Conservation (phyloP, 2,329 filamentous ascomycete genomes). For the Ilyonectria destructans region DNA sequence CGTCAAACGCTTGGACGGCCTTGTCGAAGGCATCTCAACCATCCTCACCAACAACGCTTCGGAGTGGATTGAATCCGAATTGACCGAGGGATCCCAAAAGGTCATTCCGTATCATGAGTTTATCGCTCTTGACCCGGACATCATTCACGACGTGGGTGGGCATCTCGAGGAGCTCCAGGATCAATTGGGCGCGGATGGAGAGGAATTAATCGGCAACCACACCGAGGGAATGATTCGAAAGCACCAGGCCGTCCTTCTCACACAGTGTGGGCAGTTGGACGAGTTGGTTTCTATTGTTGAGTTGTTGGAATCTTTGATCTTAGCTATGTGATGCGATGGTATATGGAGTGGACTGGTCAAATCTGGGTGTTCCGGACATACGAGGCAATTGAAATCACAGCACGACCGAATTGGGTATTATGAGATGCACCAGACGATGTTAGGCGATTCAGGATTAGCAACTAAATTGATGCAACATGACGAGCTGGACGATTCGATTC, state of each 20-base stretch:
- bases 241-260: slow-evolving; percentile 36
- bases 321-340: not conserved
- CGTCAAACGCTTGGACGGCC: slow-evolving; percentile 9
- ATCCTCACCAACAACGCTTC: slow-evolving; percentile 45
- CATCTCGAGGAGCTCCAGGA: slow-evolving; percentile 36
- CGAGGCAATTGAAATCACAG: too few species aligned
- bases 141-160: slow-evolving; percentile 32
- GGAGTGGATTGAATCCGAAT: slow-evolving; percentile 46
- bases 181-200: slow-evolving; percentile 29
- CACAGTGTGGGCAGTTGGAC: slow-evolving; percentile 30
- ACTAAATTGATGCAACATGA: too few species aligned
- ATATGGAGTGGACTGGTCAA: too few species aligned
- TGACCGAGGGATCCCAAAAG: not conserved
- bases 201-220: not conserved
- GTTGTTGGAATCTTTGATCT: slow-evolving; percentile 35
- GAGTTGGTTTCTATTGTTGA: slow-evolving; percentile 30
- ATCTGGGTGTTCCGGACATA: too few species aligned
- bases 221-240: slow-evolving; percentile 34
- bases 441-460: too few species aligned
- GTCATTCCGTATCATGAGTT: slow-evolving; percentile 41
- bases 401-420: too few species aligned
- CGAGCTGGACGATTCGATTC: not conserved
- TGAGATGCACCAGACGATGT: too few species aligned
- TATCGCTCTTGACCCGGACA: slow-evolving; percentile 34
- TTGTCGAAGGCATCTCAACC: slow-evolving; percentile 36